Evolutionary conservation across 139 green algal genomes (phyloP).

Genomic region (Chlamydomonas eustigma): DNA sequence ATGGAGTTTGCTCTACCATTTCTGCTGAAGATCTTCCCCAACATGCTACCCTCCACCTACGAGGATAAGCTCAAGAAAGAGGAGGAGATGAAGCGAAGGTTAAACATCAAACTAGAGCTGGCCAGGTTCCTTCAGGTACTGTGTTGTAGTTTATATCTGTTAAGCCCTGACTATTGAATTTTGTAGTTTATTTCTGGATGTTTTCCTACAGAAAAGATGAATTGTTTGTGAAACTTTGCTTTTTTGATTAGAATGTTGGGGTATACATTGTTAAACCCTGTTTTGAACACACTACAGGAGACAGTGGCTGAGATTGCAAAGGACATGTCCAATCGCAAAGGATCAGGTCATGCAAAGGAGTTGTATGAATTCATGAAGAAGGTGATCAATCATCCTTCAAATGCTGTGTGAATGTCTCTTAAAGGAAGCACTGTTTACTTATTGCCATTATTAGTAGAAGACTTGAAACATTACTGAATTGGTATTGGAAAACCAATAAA

Average conservation of each 20-base stretch:
- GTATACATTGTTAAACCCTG: no score
- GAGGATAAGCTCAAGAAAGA: slow-evolving; percentile 92
- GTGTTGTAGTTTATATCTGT: no score
- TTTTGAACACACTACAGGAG: no score
- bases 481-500: no score
- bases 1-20: slow-evolving; percentile 96
- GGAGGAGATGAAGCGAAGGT: slow-evolving; percentile 91
- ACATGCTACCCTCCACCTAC: slow-evolving; percentile 99
- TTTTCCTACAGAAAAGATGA: no score
- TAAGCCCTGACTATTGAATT: no score
- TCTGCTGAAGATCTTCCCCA: slow-evolving; percentile 94
- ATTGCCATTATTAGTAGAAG: no score
- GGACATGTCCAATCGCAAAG: slow-evolving; percentile 69
- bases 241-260: no score
- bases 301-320: slow-evolving; percentile 95
- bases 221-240: not conserved
- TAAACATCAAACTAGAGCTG: slow-evolving; percentile 86
- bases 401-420: no score
- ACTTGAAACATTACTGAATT: no score
- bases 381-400: slow-evolving; percentile 47
- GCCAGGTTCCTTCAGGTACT: slow-evolving; percentile 89
- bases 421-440: no score
- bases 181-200: no score
- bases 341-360: slow-evolving; percentile 63
- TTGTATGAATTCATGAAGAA: slow-evolving; percentile 87